phyloP scores from a whole-genome alignment of 2,329 filamentous ascomycete species.

The Pochonia chlamydosporia region DNA sequence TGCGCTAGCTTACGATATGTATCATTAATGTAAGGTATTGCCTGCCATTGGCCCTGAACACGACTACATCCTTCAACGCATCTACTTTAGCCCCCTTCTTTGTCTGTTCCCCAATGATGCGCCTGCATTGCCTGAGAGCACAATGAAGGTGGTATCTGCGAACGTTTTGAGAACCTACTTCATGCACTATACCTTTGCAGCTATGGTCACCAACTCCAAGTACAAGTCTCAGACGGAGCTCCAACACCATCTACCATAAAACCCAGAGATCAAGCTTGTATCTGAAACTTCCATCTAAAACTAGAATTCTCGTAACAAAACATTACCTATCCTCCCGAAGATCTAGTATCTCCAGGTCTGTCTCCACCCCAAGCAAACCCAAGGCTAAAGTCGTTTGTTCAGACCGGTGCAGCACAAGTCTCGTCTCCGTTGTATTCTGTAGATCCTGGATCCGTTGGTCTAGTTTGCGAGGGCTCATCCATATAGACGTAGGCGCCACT shows the following conservation, averaged over 20 bases:
- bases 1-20: conserved; percentile 13
- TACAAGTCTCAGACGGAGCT: no score
- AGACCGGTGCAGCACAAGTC: conserved; percentile 54
- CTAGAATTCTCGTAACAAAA: background rate
- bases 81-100: background rate
- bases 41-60: conserved; percentile 11
- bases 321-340: conserved; percentile 36
- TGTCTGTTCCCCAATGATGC: background rate
- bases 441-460: conserved; percentile 46
- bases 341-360: conserved; percentile 62
- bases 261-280: background rate
- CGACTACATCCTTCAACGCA: conserved; percentile 1
- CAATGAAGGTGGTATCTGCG: background rate
- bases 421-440: conserved; percentile 32
- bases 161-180: background rate
- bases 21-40: conserved; percentile 23
- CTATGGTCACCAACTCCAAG: no score
- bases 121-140: background rate
- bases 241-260: background rate
- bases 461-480: conserved; percentile 45
- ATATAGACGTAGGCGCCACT: conserved; percentile 34
- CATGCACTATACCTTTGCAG: background rate
- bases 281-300: background rate
- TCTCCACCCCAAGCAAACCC: conserved; percentile 71
- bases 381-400: conserved; percentile 70